A percentile compares a stretch with the other conserved stretches of the same genome.
Evolutionary conservation across 2,329 filamentous ascomycete species (phyloP).

Genomic region (Phaeosphaeriaceae sp.): DNA sequence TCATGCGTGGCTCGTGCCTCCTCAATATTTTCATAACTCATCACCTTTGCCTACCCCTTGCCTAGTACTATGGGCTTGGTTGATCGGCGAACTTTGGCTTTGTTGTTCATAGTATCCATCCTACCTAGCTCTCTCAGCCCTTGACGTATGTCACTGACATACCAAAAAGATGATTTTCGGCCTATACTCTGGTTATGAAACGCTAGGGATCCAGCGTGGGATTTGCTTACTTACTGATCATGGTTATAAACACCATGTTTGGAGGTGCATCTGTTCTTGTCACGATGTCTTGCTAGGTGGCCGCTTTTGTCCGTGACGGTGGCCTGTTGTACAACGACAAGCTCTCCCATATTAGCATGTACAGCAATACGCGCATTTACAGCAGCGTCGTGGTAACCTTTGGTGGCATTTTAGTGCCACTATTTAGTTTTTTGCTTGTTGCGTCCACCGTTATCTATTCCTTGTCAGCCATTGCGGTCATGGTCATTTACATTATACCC

Average conservation of each 20-base stretch:
- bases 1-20: no score
- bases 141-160: no score
- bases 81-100: no score
- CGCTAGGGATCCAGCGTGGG: neutral
- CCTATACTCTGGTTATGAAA: neutral
- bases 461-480: neutral
- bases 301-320: neutral
- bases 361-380: neutral
- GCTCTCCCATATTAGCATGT: neutral
- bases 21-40: no score
- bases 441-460: neutral
- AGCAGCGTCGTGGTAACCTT: neutral
- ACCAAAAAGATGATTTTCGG: neutral
- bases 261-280: neutral
- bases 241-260: neutral
- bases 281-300: neutral
- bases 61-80: no score
- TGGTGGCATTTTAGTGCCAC: neutral
- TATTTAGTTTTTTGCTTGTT: neutral
- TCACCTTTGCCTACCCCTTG: no score
- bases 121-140: no score
- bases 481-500: neutral
- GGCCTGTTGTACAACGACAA: neutral
- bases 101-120: no score
- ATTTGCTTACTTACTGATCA: neutral